These are phyloP conservation scores for Adansonia gregorii DNA, from an alignment of 441 rosid genomes.

Conservation along the genomic window DNA sequence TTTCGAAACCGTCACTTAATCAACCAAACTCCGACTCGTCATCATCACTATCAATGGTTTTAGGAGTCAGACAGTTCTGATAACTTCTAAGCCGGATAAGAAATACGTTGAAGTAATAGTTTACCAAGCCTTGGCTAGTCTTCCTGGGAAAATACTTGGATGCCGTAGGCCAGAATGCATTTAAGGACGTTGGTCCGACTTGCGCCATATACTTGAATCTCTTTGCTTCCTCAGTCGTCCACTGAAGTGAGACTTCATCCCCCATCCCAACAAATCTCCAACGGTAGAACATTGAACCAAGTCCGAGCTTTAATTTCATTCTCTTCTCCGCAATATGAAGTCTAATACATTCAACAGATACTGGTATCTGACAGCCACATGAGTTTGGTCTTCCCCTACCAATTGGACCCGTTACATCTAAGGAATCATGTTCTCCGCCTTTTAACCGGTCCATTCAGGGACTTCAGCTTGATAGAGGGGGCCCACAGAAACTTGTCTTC, in stretches of 20 bases:
- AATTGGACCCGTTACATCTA: constrained; percentile 23
- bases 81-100: constrained; percentile 51
- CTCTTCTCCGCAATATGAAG: constrained; percentile 68
- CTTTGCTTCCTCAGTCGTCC: constrained; percentile 57
- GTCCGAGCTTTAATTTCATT: constrained; percentile 53
- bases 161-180: constrained; percentile 43
- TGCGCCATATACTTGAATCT: constrained; percentile 45
- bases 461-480: constrained; percentile 54
- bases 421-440: constrained; percentile 19
- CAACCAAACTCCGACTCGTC: constrained; percentile 51
- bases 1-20: constrained; percentile 53
- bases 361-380: constrained; percentile 48
- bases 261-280: constrained; percentile 67
- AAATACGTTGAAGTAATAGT: constrained; percentile 64
- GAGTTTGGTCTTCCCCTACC: constrained; percentile 49
- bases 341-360: constrained; percentile 51
- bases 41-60: constrained; percentile 54
- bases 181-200: constrained; percentile 27
- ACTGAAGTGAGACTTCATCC: constrained; percentile 58
- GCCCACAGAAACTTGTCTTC: constrained; percentile 42
- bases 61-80: constrained; percentile 63
- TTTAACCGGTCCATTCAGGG: constrained; percentile 52
- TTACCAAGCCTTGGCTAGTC: constrained; percentile 50
- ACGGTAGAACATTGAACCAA: constrained; percentile 48
- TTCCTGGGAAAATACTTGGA: constrained; percentile 38